phyloP scores from a whole-genome alignment of 164 flowering plant species.

The Tetrastigma voinierianum region DNA sequence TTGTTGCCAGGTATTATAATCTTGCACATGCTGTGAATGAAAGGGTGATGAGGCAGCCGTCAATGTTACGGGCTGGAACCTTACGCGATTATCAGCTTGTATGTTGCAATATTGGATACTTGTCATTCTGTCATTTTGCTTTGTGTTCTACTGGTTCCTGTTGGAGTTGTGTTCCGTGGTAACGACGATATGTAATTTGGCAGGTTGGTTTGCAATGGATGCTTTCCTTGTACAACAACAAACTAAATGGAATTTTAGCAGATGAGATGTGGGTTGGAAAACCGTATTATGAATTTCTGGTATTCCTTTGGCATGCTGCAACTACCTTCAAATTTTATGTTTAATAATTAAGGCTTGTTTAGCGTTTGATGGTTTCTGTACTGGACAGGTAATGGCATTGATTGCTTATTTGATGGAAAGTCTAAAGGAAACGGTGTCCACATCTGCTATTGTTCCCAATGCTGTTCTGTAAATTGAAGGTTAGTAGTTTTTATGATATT shows the following conservation, averaged over 20 bases:
- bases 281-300: constrained; percentile 71
- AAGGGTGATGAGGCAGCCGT: constrained; percentile 83
- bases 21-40: constrained; percentile 99
- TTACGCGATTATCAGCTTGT: constrained; percentile 98
- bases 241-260: constrained; percentile 96
- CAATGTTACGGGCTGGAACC: constrained; percentile 89
- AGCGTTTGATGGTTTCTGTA: neutral
- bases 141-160: neutral
- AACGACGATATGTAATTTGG: constrained; percentile 3
- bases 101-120: constrained; percentile 34
- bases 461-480: constrained; percentile 99
- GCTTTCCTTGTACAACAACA: constrained; percentile 97
- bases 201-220: constrained; percentile 99
- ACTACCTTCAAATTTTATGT: too few relatives aligned
- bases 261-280: constrained; percentile 99
- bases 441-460: constrained; percentile 99
- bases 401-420: constrained; percentile 98
- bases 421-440: constrained; percentile 97
- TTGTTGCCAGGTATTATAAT: constrained; percentile 68
- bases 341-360: neutral
- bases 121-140: constrained; percentile 1
- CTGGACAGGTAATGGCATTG: constrained; percentile 90
- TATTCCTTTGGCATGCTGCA: neutral
- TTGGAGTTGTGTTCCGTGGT: neutral
- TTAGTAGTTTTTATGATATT: constrained; percentile 20